These are phyloP conservation scores for Alternaria sp. DNA, from an alignment of 2,329 filamentous ascomycete genomes.

Conservation along the genomic window DNA sequence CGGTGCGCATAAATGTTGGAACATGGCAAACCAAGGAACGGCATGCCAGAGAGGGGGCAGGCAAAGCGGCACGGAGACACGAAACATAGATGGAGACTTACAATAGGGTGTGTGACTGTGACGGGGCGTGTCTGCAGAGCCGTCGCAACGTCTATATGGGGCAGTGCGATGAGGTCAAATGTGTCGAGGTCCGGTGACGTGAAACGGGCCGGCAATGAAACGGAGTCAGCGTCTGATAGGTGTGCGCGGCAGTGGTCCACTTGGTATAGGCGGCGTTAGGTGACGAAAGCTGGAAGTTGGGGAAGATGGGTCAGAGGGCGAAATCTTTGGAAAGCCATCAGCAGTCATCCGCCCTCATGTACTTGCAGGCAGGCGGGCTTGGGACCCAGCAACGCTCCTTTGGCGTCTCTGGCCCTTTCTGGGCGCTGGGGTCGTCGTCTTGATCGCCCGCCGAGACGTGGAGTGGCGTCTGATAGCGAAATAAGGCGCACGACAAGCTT, in stretches of 20 bases:
- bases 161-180: constrained; percentile 3
- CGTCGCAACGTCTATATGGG: constrained; percentile 6
- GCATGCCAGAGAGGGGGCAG: neutral
- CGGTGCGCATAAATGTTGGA: constrained; percentile 2
- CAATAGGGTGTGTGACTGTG: constrained; percentile 16
- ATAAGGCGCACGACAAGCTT: constrained; percentile 49
- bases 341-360: constrained; percentile 33
- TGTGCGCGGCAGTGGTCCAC: constrained; percentile 13
- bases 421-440: constrained; percentile 35
- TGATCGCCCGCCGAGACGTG: constrained; percentile 47
- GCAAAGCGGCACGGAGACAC: neutral
- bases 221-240: constrained; percentile 18
- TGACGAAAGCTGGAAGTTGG: neutral
- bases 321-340: constrained; percentile 25
- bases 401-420: constrained; percentile 32
- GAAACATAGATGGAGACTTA: constrained; percentile 15
- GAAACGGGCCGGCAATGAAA: constrained; percentile 32
- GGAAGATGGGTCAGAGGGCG: constrained; percentile 8
- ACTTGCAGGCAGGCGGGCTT: constrained; percentile 18
- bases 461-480: constrained; percentile 46
- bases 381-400: constrained; percentile 29
- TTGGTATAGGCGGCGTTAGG: neutral
- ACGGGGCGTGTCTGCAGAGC: constrained; percentile 4
- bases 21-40: neutral
- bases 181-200: constrained; percentile 17